Evolutionary conservation across 2,329 filamentous ascomycete genomes (phyloP).

Genomic region (Lithohypha guttulata): DNA sequence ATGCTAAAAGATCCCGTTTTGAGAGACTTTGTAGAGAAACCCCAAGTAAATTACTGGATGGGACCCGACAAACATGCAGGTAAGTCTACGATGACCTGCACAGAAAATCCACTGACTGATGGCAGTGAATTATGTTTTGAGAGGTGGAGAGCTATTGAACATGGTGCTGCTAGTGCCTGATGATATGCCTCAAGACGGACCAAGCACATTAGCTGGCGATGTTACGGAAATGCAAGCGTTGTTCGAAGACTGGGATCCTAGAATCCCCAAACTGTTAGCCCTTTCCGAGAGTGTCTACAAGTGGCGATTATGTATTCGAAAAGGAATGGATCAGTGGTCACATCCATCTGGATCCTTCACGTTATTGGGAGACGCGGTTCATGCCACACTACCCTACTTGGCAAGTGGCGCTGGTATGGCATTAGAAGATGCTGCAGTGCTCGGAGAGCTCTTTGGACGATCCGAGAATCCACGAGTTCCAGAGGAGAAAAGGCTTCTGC

Average conservation of each 20-base stretch:
- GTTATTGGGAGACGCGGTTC: constrained; percentile 32
- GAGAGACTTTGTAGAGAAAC: constrained; percentile 33
- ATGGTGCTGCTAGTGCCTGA: constrained; percentile 40
- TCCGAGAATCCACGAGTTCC: not conserved
- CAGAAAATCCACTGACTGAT: not conserved
- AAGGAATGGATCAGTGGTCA: constrained; percentile 13
- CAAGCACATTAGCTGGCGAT: constrained; percentile 20
- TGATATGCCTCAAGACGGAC: constrained; percentile 27
- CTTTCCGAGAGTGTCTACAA: constrained; percentile 20
- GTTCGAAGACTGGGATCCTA: constrained; percentile 26
- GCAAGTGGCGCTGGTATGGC: constrained; percentile 26
- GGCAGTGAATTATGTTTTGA: constrained; percentile 36
- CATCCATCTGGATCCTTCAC: constrained; percentile 22
- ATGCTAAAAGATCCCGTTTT: constrained; percentile 40
- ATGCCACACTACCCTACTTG: constrained; percentile 35
- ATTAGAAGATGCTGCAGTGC: constrained; percentile 25
- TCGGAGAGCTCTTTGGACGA: constrained; percentile 16
- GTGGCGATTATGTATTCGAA: constrained; percentile 13
- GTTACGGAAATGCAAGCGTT: constrained; percentile 22
- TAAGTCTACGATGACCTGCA: not conserved
- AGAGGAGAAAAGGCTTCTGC: constrained; percentile 25
- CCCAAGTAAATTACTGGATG: constrained; percentile 45
- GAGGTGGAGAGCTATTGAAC: constrained; percentile 36
- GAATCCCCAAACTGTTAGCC: constrained; percentile 21
- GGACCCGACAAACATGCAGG: constrained; percentile 41